Evolutionary conservation across 1,284 basidiomycete species (phyloP), one percentile per base, ranked within the genome.

Genomic region (Cryptococcus deneoformans): DNA sequence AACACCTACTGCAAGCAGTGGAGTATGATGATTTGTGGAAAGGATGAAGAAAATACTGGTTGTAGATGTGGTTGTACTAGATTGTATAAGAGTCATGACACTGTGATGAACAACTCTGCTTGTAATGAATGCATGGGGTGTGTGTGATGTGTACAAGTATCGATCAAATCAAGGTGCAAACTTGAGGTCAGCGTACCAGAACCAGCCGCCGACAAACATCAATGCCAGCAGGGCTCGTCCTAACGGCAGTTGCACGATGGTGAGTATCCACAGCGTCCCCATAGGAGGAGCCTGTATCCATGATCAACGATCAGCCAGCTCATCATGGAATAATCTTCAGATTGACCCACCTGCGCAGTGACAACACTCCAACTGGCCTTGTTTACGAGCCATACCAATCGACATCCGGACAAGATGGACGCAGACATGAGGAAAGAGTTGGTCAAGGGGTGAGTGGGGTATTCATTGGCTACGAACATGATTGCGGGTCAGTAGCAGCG

Each of bases 311-410:
- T 11, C 39, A 16, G 24, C 4, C 12, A 29, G 29, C 29, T 29
- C 29, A 29, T 29, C 29, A 29, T 29, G 29, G 29, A 29, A 29
- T 5, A 29, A 29, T 29, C 29, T 29, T 29, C 29, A 5, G 29
- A 29, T 29, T 29, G 29, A 29, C 29, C 39, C 52, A 75, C 76
- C 63, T 78, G 73, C 35, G 59, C 58, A 37, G 76, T 77, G 5
- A 72, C 71, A 4, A 66, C 51, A 35, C 66, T 50, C 66, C 69
- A 78, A 20, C 64, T 61, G 3, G 72, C 73, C 52, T 71, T 70
- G 62, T 78, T 78, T 34, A 78, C 70, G 20, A 78, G 62, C 73
- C 73, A 77, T n/a, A 78, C 71, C 12, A 78, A 59, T n/a, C 77
- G 62, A 16, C 57, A 61, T 6, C 76, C 75, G 16, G 69, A 62